phyloP scores from a whole-genome alignment of 2,329 filamentous ascomycete species.

The Aspergillus ustus region DNA sequence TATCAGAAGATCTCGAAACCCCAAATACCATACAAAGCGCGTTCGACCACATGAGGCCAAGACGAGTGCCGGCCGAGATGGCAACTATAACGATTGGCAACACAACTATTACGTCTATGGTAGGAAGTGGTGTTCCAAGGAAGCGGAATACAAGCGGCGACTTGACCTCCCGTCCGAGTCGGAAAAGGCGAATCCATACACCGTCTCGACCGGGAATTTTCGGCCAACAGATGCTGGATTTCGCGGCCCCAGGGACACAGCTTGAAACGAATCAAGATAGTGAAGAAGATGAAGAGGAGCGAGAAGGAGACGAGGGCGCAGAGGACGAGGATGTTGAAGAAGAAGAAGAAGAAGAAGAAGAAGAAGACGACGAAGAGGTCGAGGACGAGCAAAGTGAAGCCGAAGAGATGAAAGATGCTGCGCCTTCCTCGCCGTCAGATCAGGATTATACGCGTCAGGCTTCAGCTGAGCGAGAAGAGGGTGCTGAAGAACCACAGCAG shows the following conservation, averaged over 20 bases:
- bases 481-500: slow-evolving; percentile 17
- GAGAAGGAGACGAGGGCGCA: slow-evolving; percentile 20
- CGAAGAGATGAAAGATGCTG: slow-evolving; percentile 22
- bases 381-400: slow-evolving; percentile 18
- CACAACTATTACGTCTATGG: slow-evolving; percentile 66
- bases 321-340: slow-evolving; percentile 29
- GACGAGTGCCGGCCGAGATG: slow-evolving; percentile 64
- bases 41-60: slow-evolving; percentile 68
- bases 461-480: slow-evolving; percentile 6
- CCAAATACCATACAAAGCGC: slow-evolving; percentile 61
- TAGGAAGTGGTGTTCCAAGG: slow-evolving; percentile 59
- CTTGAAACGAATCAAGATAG: slow-evolving; percentile 22
- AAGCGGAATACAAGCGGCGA: slow-evolving; percentile 38
- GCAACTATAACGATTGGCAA: slow-evolving; percentile 78
- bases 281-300: slow-evolving; percentile 32
- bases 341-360: slow-evolving; percentile 24
- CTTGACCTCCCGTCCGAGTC: slow-evolving; percentile 30
- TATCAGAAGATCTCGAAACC: slow-evolving; percentile 28
- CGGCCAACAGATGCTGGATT: slow-evolving; percentile 54
- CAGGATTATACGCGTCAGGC: slow-evolving; percentile 22
- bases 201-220: slow-evolving; percentile 46
- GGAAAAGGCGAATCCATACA: slow-evolving; percentile 46
- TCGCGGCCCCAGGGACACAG: slow-evolving; percentile 60
- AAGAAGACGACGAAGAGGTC: slow-evolving; percentile 31
- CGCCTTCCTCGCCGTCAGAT: slow-evolving; percentile 20